Percentiles rank a stretch among this genome's conserved stretches.
phyloP scores from a whole-genome alignment of 257 asterid species.

The Salvia splendens region DNA sequence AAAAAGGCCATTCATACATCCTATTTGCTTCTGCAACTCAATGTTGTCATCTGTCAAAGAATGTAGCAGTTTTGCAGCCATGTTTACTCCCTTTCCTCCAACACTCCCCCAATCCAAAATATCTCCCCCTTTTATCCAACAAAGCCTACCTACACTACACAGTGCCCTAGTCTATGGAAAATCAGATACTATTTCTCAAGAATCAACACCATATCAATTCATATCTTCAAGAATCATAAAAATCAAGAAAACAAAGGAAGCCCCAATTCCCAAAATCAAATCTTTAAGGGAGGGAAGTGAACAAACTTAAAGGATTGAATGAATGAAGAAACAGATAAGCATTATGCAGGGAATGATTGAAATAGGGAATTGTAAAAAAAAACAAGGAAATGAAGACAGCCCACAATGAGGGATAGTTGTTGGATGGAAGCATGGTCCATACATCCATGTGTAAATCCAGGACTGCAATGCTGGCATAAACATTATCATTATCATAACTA shows the following conservation, averaged over 20 bases:
- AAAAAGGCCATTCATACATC: constrained; percentile 89
- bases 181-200: too few relatives aligned
- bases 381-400: background rate
- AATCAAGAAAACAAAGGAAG: constrained; percentile 15
- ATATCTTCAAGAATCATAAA: background rate
- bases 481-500: constrained; percentile 16
- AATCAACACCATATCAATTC: background rate
- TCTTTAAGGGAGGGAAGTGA: constrained; percentile 19
- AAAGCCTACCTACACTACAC: too few relatives aligned
- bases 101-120: background rate
- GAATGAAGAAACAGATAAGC: background rate
- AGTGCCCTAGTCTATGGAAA: too few relatives aligned
- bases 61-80: constrained; percentile 87
- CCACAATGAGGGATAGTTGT: constrained; percentile 29
- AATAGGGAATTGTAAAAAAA: constrained; percentile 28
- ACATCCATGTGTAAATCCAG: constrained; percentile 39
- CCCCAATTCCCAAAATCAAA: constrained; percentile 43
- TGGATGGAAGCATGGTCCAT: constrained; percentile 22
- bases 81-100: constrained; percentile 36
- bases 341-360: constrained; percentile 39
- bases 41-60: constrained; percentile 79
- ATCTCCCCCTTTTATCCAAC: background rate
- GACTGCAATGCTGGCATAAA: constrained; percentile 35
- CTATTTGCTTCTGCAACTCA: constrained; percentile 86
- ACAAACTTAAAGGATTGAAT: constrained; percentile 22